Conservation (phyloP, 169 alveolate species). For the Plasmodium relictum region DNA sequence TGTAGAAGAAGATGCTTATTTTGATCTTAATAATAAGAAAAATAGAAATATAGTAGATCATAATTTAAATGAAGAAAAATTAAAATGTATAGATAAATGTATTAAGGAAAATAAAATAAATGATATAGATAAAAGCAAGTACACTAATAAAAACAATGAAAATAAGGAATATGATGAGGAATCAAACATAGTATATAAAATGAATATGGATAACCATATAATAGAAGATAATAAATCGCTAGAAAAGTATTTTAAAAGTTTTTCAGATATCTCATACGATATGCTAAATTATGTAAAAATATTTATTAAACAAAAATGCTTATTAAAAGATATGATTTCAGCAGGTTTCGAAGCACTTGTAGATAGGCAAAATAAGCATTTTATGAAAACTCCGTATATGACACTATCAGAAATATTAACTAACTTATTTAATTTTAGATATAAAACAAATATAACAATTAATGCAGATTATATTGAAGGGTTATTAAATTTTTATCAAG, state of each 20-base stretch:
- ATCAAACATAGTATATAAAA: conserved; percentile 5
- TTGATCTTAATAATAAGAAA: neutral
- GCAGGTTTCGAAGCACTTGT: conserved; percentile 75
- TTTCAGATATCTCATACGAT: conserved; percentile 40
- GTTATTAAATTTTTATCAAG: conserved; percentile 36
- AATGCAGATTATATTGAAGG: conserved; percentile 55
- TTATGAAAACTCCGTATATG: conserved; percentile 34
- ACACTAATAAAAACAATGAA: conserved; percentile 5
- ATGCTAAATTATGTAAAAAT: conserved; percentile 64
- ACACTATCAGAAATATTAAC: conserved; percentile 62
- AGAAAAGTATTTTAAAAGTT: conserved; percentile 37
- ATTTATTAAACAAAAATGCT: conserved; percentile 45
- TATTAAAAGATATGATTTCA: conserved; percentile 57
- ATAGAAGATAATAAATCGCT: conserved; percentile 13
- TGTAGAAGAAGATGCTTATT: neutral
- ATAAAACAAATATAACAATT: conserved; percentile 43
- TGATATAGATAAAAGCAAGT: conserved; percentile 14
- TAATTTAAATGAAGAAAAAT: too few relatives aligned
- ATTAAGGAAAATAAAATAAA: neutral
- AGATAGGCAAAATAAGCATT: conserved; percentile 48
- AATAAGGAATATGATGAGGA: conserved; percentile 11
- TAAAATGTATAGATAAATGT: neutral
- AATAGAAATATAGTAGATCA: neutral
- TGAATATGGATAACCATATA: neutral
- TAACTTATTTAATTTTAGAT: conserved; percentile 55